A percentile compares a stretch with the other conserved stretches of the same genome.
Evolutionary conservation across 2,329 filamentous ascomycete genomes (phyloP).

Genomic region (Thermothelomyces thermophilus): DNA sequence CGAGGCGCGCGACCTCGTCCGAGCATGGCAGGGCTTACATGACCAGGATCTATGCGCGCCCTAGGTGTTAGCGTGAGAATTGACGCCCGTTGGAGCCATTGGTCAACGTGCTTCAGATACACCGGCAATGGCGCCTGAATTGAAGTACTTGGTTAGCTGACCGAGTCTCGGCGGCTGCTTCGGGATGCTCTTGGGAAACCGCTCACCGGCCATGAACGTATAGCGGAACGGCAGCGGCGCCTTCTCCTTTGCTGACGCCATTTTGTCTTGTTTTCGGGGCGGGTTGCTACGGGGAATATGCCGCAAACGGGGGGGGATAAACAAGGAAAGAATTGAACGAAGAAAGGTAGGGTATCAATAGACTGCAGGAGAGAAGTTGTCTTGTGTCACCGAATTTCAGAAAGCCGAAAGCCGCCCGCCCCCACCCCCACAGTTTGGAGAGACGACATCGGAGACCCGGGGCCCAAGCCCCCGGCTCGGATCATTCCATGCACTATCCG

Average conservation of each 20-base stretch:
- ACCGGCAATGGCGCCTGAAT: constrained; percentile 80
- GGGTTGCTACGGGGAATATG: not conserved
- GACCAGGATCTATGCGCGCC: constrained; percentile 64
- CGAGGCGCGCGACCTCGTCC: constrained; percentile 23
- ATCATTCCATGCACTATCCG: not conserved
- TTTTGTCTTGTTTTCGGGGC: constrained; percentile 13
- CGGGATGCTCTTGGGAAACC: constrained; percentile 11
- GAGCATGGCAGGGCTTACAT: constrained; percentile 53
- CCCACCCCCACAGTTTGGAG: constrained; percentile 11
- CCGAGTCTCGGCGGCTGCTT: constrained; percentile 24
- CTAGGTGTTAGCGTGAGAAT: constrained; percentile 24
- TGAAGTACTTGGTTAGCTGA: constrained; percentile 25
- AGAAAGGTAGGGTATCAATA: constrained; percentile 6
- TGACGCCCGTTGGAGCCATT: constrained; percentile 8
- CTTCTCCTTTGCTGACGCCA: constrained; percentile 24
- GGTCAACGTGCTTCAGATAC: constrained; percentile 76
- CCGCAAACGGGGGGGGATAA: not conserved
- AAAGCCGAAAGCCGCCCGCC: not conserved
- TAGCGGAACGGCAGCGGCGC: constrained; percentile 26
- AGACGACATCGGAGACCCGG: constrained; percentile 20
- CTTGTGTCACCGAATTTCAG: not conserved
- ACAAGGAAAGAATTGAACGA: not conserved
- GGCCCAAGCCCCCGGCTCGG: constrained; percentile 4
- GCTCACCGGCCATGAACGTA: constrained; percentile 26
- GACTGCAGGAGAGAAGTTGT: not conserved